Conservation (phyloP, 2,329 filamentous ascomycete genomes). For the Neophaeococcomyces mojaviensis region DNA sequence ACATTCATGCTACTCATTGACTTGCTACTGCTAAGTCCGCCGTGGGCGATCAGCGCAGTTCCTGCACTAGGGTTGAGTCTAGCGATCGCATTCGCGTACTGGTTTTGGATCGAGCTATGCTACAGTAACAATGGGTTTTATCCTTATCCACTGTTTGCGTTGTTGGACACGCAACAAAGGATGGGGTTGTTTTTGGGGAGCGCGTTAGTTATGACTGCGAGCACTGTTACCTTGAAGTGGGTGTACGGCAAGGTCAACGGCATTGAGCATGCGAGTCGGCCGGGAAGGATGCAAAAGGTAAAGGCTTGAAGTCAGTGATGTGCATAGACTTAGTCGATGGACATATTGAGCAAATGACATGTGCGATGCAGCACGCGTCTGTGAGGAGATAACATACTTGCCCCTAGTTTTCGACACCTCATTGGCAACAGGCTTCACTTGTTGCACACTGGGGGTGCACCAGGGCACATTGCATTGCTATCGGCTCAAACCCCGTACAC, state of each 20-base stretch:
- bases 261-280: conserved; percentile 18
- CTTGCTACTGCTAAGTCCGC: conserved; percentile 51
- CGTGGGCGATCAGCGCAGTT: conserved; percentile 49
- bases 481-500: no score
- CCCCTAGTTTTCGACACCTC: no score
- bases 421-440: no score
- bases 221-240: conserved; percentile 62
- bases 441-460: no score
- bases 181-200: conserved; percentile 61
- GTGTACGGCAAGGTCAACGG: conserved; percentile 52
- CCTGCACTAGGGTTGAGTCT: conserved; percentile 45
- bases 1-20: conserved; percentile 48
- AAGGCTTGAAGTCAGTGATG: no score
- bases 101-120: conserved; percentile 58
- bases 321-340: no score
- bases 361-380: no score
- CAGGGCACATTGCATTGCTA: no score
- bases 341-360: no score
- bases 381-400: no score
- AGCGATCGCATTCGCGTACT: conserved; percentile 51
- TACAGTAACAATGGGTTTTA: conserved; percentile 53
- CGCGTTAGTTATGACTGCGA: conserved; percentile 63
- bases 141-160: conserved; percentile 75
- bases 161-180: conserved; percentile 59
- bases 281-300: conserved; percentile 13